These are phyloP conservation scores for Smittium mucronatum DNA, from an alignment of 371 early-diverging fungal genomes.

Conservation along the genomic window DNA sequence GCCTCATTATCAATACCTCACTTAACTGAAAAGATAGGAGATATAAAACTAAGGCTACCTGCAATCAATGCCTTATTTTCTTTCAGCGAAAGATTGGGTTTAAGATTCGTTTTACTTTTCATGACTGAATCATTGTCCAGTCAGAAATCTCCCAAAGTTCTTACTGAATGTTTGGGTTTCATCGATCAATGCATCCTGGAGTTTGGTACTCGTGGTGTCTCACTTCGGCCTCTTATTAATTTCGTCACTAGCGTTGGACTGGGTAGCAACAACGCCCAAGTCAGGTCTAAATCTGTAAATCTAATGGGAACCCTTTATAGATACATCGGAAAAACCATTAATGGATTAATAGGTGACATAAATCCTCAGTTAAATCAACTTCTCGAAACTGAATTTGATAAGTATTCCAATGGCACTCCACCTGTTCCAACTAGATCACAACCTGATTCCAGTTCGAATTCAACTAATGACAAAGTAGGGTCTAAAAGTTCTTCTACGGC, in stretches of 20 bases:
- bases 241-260: slow-evolving; percentile 57
- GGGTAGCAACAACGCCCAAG: slow-evolving; percentile 67
- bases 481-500: slow-evolving; percentile 21
- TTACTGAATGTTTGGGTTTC: slow-evolving; percentile 76
- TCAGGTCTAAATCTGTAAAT: slow-evolving; percentile 61
- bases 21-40: slow-evolving; percentile 81
- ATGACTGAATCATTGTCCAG: slow-evolving; percentile 59
- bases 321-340: slow-evolving; percentile 70
- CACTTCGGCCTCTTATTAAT: slow-evolving; percentile 63
- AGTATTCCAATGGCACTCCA: slow-evolving; percentile 59
- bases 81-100: slow-evolving; percentile 56
- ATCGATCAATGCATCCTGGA: slow-evolving; percentile 64
- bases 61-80: slow-evolving; percentile 62
- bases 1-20: slow-evolving; percentile 60
- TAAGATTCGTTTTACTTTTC: slow-evolving; percentile 66
- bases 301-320: slow-evolving; percentile 67
- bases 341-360: slow-evolving; percentile 71
- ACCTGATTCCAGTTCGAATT: not conserved
- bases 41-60: slow-evolving; percentile 77
- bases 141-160: slow-evolving; percentile 78
- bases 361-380: slow-evolving; percentile 60
- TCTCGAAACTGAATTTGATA: slow-evolving; percentile 85
- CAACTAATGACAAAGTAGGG: not conserved
- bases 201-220: slow-evolving; percentile 71
- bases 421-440: slow-evolving; percentile 51